A percentile compares a stretch with the other conserved stretches of the same genome.
phyloP scores from a whole-genome alignment of 805 yeast genomes.

The Spathaspora passalidarum region DNA sequence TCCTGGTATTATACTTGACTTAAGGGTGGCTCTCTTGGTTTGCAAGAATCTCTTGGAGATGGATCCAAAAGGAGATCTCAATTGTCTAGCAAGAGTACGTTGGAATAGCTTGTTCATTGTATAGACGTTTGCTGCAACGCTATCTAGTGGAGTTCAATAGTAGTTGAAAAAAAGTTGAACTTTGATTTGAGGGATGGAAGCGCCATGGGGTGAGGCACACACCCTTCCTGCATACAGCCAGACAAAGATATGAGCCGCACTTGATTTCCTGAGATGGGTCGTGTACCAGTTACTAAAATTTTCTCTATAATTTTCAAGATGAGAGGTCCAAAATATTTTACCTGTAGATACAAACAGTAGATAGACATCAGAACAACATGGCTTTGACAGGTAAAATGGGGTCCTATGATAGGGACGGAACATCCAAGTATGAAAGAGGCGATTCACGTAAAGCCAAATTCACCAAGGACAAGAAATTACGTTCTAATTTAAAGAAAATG shows the following conservation, averaged over 20 bases:
- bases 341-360: neutral
- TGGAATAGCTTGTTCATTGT: neutral
- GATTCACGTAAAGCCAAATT: constrained; percentile 21
- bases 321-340: neutral
- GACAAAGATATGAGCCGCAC: neutral
- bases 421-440: constrained; percentile 27
- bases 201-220: neutral
- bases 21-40: constrained; percentile 3
- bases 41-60: neutral
- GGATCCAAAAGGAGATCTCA: neutral
- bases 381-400: constrained; percentile 19
- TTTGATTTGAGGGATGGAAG: neutral
- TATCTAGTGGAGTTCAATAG: neutral
- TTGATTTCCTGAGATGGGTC: neutral
- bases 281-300: neutral
- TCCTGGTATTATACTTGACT: constrained; percentile 16
- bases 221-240: neutral
- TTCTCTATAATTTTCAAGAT: neutral
- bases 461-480: constrained; percentile 58
- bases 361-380: neutral
- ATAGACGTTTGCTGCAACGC: neutral
- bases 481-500: constrained; percentile 61
- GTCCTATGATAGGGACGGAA: constrained; percentile 17
- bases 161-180: neutral
- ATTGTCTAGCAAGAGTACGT: constrained; percentile 1